These are phyloP conservation scores for Colletotrichum viniferum DNA, from an alignment of 2,329 filamentous ascomycete species.

Conservation along the genomic window DNA sequence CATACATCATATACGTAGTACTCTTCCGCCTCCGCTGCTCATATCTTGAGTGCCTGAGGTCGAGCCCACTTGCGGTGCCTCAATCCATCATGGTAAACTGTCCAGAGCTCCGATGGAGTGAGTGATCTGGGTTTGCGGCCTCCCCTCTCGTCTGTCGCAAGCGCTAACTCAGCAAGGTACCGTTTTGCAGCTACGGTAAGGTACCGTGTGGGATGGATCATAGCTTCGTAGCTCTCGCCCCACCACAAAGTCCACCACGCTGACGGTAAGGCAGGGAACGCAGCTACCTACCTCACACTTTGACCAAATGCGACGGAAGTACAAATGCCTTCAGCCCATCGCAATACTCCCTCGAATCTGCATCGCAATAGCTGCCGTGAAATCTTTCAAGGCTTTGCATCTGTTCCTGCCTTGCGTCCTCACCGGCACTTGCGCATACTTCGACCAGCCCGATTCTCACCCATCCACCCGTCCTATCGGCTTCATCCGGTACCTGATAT, in stretches of 20 bases:
- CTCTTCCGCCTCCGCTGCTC: background rate
- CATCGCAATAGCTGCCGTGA: background rate
- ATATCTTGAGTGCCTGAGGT: background rate
- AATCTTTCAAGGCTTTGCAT: background rate
- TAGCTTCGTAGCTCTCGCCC: background rate
- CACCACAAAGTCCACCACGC: background rate
- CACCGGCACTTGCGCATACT: background rate
- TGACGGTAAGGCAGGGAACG: background rate
- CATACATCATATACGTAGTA: background rate
- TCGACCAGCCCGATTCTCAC: background rate
- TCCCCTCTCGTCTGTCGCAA: background rate
- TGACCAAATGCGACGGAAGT: background rate
- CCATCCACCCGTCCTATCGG: background rate
- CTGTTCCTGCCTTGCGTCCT: background rate
- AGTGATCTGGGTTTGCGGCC: background rate
- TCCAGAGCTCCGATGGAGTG: background rate
- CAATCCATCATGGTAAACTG: background rate
- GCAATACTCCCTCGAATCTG: background rate
- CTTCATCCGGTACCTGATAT: background rate
- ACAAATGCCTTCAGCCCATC: background rate
- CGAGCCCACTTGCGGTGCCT: background rate
- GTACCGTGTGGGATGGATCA: background rate
- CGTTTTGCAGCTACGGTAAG: background rate
- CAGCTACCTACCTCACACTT: background rate
- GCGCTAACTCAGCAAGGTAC: background rate